Percentiles rank a stretch among this genome's conserved stretches.
phyloP scores from a whole-genome alignment of 2,329 filamentous ascomycete species.

The Fusarium dlaminii region DNA sequence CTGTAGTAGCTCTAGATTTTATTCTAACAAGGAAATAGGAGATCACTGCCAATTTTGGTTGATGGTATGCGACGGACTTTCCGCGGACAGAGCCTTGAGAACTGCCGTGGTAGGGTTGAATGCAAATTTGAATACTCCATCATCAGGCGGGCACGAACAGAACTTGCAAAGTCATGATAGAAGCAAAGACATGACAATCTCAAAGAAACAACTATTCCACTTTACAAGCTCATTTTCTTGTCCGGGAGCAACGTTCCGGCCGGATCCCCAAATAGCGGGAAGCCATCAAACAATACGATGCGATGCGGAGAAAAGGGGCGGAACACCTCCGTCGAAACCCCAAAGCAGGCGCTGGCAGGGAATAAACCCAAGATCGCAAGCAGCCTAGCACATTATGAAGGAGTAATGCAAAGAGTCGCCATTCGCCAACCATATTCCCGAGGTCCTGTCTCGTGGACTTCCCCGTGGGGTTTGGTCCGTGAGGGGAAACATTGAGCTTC shows the following conservation, averaged over 20 bases:
- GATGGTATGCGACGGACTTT: background rate
- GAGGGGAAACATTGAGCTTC: conserved; percentile 26
- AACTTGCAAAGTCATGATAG: background rate
- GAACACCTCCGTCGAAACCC: conserved; percentile 11
- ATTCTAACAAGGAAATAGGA: background rate
- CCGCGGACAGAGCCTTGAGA: background rate
- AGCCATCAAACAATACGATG: background rate
- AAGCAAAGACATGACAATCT: background rate
- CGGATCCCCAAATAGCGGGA: background rate
- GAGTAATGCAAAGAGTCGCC: background rate
- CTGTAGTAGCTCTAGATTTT: background rate
- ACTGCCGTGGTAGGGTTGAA: background rate
- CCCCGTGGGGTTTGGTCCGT: conserved; percentile 20
- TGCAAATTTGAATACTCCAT: background rate
- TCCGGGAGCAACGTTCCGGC: background rate
- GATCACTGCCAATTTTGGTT: background rate
- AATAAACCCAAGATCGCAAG: background rate
- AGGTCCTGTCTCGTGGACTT: conserved; percentile 1
- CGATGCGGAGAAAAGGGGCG: conserved; percentile 19
- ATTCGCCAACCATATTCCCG: conserved; percentile 10
- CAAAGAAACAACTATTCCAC: background rate
- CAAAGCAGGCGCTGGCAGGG: background rate
- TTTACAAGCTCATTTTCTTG: background rate
- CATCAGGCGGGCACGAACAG: background rate
- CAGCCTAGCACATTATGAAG: conserved; percentile 5